Evolutionary conservation across 2,329 filamentous ascomycete species (phyloP).

Genomic region (Pseudocercospora fuligena): DNA sequence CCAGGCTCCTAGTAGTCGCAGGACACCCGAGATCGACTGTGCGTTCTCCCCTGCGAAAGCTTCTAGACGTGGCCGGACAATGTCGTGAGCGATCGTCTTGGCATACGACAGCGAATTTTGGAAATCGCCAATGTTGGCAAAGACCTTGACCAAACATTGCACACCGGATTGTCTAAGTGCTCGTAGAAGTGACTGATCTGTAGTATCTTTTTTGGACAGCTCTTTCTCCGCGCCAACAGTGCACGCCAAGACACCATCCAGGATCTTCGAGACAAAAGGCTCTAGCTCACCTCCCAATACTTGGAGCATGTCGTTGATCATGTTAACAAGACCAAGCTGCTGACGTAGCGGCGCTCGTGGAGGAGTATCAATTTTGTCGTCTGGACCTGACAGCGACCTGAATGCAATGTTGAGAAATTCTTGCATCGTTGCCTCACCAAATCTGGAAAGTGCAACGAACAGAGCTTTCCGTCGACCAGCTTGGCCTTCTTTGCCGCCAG

Average conservation of each 20-base stretch:
- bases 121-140: slow-evolving; percentile 71
- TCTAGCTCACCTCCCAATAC: slow-evolving; percentile 77
- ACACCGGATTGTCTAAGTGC: slow-evolving; percentile 73
- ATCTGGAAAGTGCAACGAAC: slow-evolving; percentile 77
- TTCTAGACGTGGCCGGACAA: slow-evolving; percentile 76
- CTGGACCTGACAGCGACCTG: slow-evolving; percentile 12
- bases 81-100: slow-evolving; percentile 70
- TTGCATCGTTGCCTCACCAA: slow-evolving; percentile 75
- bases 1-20: slow-evolving; percentile 83
- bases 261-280: slow-evolving; percentile 69
- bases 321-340: slow-evolving; percentile 88
- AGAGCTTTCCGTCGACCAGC: slow-evolving; percentile 75
- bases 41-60: slow-evolving; percentile 84
- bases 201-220: slow-evolving; percentile 35
- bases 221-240: slow-evolving; percentile 49
- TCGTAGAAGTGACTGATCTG: slow-evolving; percentile 63
- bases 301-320: slow-evolving; percentile 84
- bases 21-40: slow-evolving; percentile 82
- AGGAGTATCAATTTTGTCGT: not conserved
- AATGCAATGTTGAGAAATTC: slow-evolving; percentile 78
- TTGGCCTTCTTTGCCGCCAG: slow-evolving; percentile 78
- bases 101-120: slow-evolving; percentile 73
- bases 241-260: slow-evolving; percentile 82
- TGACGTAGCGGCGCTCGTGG: slow-evolving; percentile 59
- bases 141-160: slow-evolving; percentile 80